Conservation (phyloP, 164 flowering plant genomes). For the Saururus chinensis region DNA sequence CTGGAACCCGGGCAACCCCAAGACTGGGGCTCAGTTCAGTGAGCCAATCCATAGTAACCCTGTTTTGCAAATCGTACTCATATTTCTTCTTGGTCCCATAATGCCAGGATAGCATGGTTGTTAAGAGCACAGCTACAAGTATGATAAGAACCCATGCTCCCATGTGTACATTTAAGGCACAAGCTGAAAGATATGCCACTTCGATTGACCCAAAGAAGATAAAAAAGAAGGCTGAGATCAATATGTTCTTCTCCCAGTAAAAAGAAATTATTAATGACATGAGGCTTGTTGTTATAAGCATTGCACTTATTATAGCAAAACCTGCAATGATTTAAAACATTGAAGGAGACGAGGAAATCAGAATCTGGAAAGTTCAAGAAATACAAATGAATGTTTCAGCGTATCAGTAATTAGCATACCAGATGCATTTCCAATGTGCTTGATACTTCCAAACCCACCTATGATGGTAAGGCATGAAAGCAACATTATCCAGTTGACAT, state of each 20-base stretch:
- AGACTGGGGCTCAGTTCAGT: slow-evolving; percentile 39
- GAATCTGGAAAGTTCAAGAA: not conserved
- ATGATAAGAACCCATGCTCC: slow-evolving; percentile 46
- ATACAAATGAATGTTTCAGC: not conserved
- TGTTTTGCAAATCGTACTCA: slow-evolving; percentile 48
- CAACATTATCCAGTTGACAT: slow-evolving; percentile 61
- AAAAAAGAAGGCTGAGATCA: slow-evolving; percentile 27
- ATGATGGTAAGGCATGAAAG: slow-evolving; percentile 29
- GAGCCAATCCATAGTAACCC: slow-evolving; percentile 56
- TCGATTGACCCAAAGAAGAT: slow-evolving; percentile 48
- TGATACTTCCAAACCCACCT: slow-evolving; percentile 34
- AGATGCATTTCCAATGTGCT: slow-evolving; percentile 40
- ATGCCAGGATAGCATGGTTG: slow-evolving; percentile 48
- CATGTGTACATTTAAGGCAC: slow-evolving; percentile 26
- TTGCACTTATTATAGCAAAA: slow-evolving; percentile 36
- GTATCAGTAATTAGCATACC: slow-evolving; percentile 19
- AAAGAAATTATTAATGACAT: slow-evolving; percentile 45
- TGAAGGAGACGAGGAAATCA: not conserved
- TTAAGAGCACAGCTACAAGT: slow-evolving; percentile 22
- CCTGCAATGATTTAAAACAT: slow-evolving; percentile 24
- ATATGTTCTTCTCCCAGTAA: slow-evolving; percentile 34
- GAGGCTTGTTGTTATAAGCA: slow-evolving; percentile 50
- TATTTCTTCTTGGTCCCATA: slow-evolving; percentile 59
- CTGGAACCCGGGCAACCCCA: slow-evolving; percentile 56
- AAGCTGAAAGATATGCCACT: slow-evolving; percentile 38